Evolutionary conservation across 2,329 filamentous ascomycete species (phyloP).

Genomic region (Phyllachora maydis): DNA sequence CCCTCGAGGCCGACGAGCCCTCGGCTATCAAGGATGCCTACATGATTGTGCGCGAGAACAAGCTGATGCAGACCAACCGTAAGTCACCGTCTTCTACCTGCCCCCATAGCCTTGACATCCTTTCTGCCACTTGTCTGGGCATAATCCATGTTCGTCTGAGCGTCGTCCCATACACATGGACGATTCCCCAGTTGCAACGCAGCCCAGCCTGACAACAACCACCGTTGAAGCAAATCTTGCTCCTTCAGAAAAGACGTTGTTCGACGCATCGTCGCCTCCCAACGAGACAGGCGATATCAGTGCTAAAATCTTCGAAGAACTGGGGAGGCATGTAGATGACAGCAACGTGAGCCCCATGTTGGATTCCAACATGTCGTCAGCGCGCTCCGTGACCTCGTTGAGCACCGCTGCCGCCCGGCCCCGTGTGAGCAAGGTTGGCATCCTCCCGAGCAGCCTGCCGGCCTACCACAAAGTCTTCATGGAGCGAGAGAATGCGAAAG

Average conservation of each 20-base stretch:
- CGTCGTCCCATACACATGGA: slow-evolving; percentile 1
- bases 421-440: slow-evolving; percentile 69
- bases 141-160: background rate
- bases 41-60: slow-evolving; percentile 92
- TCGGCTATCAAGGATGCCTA: slow-evolving; percentile 98
- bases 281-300: too few species aligned
- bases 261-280: too few species aligned
- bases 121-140: background rate
- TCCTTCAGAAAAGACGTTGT: too few species aligned
- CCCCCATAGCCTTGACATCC: slow-evolving; percentile 1
- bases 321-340: slow-evolving; percentile 14
- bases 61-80: slow-evolving; percentile 91
- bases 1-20: slow-evolving; percentile 75
- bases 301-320: slow-evolving; percentile 26
- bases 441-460: slow-evolving; percentile 78
- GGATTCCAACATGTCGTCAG: slow-evolving; percentile 31
- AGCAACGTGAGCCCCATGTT: slow-evolving; percentile 21
- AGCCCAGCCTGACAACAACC: too few species aligned
- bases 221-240: too few species aligned
- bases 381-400: slow-evolving; percentile 28
- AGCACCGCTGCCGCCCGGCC: slow-evolving; percentile 26
- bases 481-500: slow-evolving; percentile 40
- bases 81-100: too few species aligned
- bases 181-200: background rate
- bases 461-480: slow-evolving; percentile 84